These are phyloP conservation scores for Barnettozyma hawaiiensis DNA, from an alignment of 1,139 yeast genomes.

Conservation along the genomic window DNA sequence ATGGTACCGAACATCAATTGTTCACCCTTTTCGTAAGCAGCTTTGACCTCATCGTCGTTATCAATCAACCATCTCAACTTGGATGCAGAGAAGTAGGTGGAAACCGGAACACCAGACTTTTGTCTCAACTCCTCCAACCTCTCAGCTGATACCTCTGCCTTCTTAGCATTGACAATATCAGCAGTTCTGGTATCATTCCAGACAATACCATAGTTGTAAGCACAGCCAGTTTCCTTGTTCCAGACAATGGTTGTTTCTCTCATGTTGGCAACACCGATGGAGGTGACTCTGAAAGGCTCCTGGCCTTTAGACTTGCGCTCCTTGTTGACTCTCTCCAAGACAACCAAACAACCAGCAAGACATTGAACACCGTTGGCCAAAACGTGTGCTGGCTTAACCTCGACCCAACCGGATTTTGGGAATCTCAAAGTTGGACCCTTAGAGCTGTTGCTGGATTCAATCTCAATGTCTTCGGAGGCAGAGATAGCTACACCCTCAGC, in stretches of 20 bases:
- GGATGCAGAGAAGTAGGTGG: slow-evolving; percentile 89
- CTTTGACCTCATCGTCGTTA: slow-evolving; percentile 63
- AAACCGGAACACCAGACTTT: slow-evolving; percentile 74
- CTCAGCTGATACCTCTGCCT: slow-evolving; percentile 53
- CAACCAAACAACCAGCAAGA: slow-evolving; percentile 56
- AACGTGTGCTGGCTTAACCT: slow-evolving; percentile 85
- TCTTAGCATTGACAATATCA: slow-evolving; percentile 62
- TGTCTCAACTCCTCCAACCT: slow-evolving; percentile 52
- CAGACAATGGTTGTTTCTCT: slow-evolving; percentile 92
- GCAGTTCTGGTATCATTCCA: slow-evolving; percentile 95
- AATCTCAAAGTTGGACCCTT: slow-evolving; percentile 67
- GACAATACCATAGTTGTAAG: slow-evolving; percentile 79
- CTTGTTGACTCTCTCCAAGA: slow-evolving; percentile 50
- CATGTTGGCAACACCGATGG: slow-evolving; percentile 90
- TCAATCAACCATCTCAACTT: slow-evolving; percentile 88
- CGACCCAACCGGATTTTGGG: slow-evolving; percentile 90
- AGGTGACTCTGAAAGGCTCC: slow-evolving; percentile 48
- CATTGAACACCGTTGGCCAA: slow-evolving; percentile 79
- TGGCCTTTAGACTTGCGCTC: slow-evolving; percentile 42
- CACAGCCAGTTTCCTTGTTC: slow-evolving; percentile 79
- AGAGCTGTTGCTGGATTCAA: slow-evolving; percentile 45
- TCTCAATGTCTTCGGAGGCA: slow-evolving; percentile 49
- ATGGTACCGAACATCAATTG: slow-evolving; percentile 88
- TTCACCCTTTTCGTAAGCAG: slow-evolving; percentile 68
- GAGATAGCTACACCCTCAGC: slow-evolving; percentile 69